A percentile compares a stretch with the other conserved stretches of the same genome.
These are phyloP conservation scores for Thielaviopsis populi DNA, from an alignment of 2,329 filamentous ascomycete genomes.

Conservation along the genomic window DNA sequence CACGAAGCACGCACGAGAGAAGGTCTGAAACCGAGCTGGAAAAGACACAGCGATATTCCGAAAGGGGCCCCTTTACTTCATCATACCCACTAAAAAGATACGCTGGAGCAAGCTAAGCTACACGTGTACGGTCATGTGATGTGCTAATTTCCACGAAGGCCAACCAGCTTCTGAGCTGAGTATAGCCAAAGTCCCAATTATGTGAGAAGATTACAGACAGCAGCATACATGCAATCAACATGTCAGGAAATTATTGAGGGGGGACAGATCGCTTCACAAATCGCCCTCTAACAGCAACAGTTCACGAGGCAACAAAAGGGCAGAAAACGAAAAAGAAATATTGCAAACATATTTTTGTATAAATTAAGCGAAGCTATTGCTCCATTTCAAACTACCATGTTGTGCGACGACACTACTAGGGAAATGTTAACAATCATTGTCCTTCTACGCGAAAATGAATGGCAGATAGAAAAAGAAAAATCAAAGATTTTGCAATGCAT, in stretches of 20 bases:
- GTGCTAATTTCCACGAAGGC: neutral
- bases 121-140: slow-evolving; percentile 7
- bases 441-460: too few species aligned
- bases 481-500: slow-evolving; percentile 20
- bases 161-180: neutral
- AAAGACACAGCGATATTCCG: slow-evolving; percentile 13
- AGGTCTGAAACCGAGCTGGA: slow-evolving; percentile 4
- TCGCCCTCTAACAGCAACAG: neutral
- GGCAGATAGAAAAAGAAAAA: too few species aligned
- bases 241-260: neutral
- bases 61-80: slow-evolving; percentile 14
- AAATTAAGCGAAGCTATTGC: too few species aligned
- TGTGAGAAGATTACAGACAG: neutral
- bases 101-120: neutral
- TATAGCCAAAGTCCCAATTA: neutral
- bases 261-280: neutral
- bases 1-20: neutral
- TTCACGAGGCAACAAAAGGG: too few species aligned
- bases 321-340: too few species aligned
- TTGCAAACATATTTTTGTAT: too few species aligned
- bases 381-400: too few species aligned
- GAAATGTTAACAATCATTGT: too few species aligned
- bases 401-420: too few species aligned
- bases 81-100: slow-evolving; percentile 16
- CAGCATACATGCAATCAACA: neutral